Conservation (phyloP, 2,329 filamentous ascomycete species). For the Penicillium sp. region DNA sequence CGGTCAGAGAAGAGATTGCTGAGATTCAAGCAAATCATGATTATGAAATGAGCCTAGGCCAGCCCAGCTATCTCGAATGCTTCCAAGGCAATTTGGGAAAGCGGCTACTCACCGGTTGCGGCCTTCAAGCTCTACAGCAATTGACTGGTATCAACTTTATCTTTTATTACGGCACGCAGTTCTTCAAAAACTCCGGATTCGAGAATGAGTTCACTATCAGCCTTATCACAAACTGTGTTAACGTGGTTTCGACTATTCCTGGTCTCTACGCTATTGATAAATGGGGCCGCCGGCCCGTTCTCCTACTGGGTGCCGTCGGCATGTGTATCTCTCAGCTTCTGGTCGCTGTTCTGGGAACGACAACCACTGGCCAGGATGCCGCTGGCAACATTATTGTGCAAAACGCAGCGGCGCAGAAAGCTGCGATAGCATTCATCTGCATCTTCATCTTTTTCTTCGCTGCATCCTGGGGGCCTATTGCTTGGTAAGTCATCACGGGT, state of each 20-base stretch:
- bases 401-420: conserved; percentile 11
- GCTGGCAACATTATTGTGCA: background rate
- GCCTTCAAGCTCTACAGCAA: conserved; percentile 43
- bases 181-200: conserved; percentile 44
- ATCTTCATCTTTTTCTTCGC: conserved; percentile 49
- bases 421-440: conserved; percentile 44
- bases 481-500: conserved; percentile 9
- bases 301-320: conserved; percentile 49
- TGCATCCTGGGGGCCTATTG: conserved; percentile 38
- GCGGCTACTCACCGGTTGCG: conserved; percentile 42
- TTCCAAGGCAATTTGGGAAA: conserved; percentile 38
- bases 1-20: conserved; percentile 68
- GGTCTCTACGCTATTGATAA: conserved; percentile 52
- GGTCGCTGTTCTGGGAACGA: conserved; percentile 49
- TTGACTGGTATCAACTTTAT: conserved; percentile 47
- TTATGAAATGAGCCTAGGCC: conserved; percentile 59
- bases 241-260: conserved; percentile 50
- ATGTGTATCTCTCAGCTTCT: conserved; percentile 51
- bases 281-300: conserved; percentile 49
- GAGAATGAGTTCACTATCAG: conserved; percentile 48
- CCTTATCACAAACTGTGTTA: conserved; percentile 51
- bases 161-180: conserved; percentile 44
- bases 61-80: conserved; percentile 39
- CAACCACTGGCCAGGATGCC: conserved; percentile 26
- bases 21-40: conserved; percentile 87